Evolutionary conservation across 164 flowering plant genomes (phyloP), one percentile per base, ranked within the genome.

Genomic region (Dillenia turbinata): DNA sequence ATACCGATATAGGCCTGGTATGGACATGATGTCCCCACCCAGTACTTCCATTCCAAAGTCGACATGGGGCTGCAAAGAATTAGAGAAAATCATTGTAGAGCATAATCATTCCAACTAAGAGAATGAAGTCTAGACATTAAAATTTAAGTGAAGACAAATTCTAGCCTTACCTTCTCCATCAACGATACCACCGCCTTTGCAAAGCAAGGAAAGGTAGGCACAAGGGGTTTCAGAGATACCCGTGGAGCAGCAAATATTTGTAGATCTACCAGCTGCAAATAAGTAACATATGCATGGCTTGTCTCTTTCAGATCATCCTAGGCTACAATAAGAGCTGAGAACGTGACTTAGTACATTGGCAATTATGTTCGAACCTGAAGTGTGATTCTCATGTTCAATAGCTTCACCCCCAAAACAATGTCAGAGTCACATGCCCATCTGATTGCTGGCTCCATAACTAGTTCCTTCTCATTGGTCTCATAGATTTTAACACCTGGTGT

Each of bases 341-440:
- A 45, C 7, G 7, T 33, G 40, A 33, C 40, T 33, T 33, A 0
- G 17, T 8, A 45, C 49, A 67, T 53, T 46, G 51, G 45, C 8
- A 49, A 3, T 62, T 14, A 45, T 45, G 40, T 60, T 66, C 81
- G 72, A 49, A 85, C 98, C 98, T 93, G 94, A 64, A 88, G 33
- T 14, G 73, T 80, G 44, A 93, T 67, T 65, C 10, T 70, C 10
- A 85, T 26, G 26, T 80, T 82, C 60, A 78, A 61, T 49, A 85
- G 13, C 61, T 83, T 84, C 64, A 84, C 12, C 66, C 67, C 81
- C 69, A 93, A 65, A 56, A 70, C 60, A 63, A 90, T 80, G 66
- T 88, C 83, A 40, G 96, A 88, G 73, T 87, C 85, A 19, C 97
- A 97, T 62, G 89, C 97, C 98, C 98, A 93, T 70, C 75, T 85